Conservation (phyloP, 306 rosid genomes). For the Casuarina cunninghamiana region DNA sequence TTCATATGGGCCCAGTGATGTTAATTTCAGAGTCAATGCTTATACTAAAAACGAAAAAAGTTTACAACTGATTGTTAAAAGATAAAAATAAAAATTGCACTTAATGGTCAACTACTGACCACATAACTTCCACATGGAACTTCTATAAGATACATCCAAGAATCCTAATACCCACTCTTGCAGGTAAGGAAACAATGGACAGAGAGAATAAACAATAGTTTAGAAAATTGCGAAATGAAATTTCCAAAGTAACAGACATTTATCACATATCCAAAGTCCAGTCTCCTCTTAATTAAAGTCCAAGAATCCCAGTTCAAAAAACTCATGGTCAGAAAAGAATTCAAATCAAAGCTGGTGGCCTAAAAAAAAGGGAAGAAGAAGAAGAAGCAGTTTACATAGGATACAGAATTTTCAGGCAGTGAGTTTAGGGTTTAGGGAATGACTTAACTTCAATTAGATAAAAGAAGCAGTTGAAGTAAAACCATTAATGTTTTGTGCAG, state of each 20-base stretch:
- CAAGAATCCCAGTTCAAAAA: not conserved
- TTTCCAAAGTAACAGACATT: not conserved
- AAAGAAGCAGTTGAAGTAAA: not conserved
- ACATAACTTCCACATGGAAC: not conserved
- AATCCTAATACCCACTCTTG: constrained; percentile 15
- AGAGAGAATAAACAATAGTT: not conserved
- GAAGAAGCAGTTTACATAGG: not conserved
- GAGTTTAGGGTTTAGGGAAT: not conserved
- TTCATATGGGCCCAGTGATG: not conserved
- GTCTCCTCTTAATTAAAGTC: not conserved
- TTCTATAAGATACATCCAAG: not conserved
- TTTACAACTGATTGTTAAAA: not conserved
- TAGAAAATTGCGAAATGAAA: no score
- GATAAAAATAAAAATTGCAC: not conserved
- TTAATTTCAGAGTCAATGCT: not conserved
- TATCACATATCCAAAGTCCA: not conserved
- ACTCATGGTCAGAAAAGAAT: not conserved
- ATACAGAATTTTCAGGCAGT: not conserved
- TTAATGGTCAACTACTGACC: not conserved
- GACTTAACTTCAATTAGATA: not conserved
- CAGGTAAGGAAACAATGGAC: constrained; percentile 15
- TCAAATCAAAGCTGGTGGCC: not conserved
- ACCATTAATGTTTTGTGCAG: no score
- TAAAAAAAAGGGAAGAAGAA: not conserved
- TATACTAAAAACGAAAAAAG: no score